phyloP scores from a whole-genome alignment of 768 basidiomycete genomes.

The Tricholomella constricta region DNA sequence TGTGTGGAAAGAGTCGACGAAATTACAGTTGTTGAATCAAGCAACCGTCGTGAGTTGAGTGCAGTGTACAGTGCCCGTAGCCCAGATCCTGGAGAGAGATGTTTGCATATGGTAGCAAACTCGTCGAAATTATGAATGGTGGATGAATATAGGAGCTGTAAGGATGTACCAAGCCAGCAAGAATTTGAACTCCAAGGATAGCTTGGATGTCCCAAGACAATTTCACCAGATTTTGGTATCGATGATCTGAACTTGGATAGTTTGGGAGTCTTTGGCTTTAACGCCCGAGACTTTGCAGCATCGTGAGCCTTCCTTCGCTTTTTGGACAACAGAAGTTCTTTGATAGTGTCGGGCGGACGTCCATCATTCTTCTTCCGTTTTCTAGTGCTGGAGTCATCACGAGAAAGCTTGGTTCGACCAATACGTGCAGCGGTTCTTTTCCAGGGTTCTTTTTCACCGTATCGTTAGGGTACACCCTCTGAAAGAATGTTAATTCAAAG shows the following conservation, averaged over 20 bases:
- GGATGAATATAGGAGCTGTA: conserved; percentile 3
- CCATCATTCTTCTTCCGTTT: not conserved
- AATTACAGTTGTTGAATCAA: not conserved
- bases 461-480: not conserved
- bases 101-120: not conserved
- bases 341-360: not conserved
- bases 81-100: not conserved
- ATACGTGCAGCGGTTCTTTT: not conserved
- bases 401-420: not conserved
- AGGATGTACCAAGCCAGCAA: not conserved
- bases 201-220: not conserved
- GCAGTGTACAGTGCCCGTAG: not conserved
- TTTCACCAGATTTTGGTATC: too few relatives aligned
- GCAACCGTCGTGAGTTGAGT: not conserved
- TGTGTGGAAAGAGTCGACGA: not conserved
- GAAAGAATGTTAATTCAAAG: not conserved
- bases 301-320: not conserved
- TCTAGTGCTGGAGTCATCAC: not conserved
- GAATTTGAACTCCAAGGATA: conserved; percentile 1
- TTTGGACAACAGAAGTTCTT: not conserved
- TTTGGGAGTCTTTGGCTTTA: not conserved
- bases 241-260: too few relatives aligned
- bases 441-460: conserved; percentile 3
- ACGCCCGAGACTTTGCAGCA: not conserved
- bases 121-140: not conserved